A percentile compares a stretch with the other conserved stretches of the same genome.
Evolutionary conservation across 2,329 filamentous ascomycete genomes (phyloP).

Genomic region (Berkeleyomyces rouxiae): DNA sequence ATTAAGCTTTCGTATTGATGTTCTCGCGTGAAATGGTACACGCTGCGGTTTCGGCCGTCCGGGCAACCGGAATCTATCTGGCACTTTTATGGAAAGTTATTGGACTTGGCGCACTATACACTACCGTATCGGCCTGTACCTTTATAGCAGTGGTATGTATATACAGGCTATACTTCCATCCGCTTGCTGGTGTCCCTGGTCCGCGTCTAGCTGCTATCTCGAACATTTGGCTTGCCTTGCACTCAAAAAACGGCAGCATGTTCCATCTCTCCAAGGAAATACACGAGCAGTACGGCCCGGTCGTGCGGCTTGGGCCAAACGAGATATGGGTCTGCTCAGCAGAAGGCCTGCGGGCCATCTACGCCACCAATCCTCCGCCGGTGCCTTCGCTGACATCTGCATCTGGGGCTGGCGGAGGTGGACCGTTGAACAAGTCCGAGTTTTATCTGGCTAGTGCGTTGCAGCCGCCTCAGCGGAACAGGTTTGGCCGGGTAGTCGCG

Average conservation of each 20-base stretch:
- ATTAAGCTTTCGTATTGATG: not conserved
- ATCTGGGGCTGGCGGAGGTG: not conserved
- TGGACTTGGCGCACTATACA: not conserved
- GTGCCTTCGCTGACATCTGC: not conserved
- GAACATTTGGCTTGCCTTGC: conserved; percentile 31
- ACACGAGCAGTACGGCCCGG: conserved; percentile 31
- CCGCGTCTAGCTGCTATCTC: conserved; percentile 31
- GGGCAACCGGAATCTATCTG: not conserved
- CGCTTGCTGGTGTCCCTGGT: conserved; percentile 29
- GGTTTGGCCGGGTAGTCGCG: conserved; percentile 20
- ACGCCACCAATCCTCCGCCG: conserved; percentile 19
- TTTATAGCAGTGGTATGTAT: conserved; percentile 4
- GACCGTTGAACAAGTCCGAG: conserved; percentile 1
- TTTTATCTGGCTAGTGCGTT: conserved; percentile 27
- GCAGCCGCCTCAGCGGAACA: conserved; percentile 27
- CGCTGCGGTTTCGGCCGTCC: not conserved
- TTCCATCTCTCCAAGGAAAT: conserved; percentile 26
- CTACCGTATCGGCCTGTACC: not conserved
- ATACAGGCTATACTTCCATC: conserved; percentile 29
- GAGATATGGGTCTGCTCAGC: conserved; percentile 36
- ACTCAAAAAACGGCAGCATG: conserved; percentile 29
- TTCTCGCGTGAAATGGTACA: not conserved
- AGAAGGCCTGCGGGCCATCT: conserved; percentile 32
- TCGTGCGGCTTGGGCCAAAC: conserved; percentile 36
- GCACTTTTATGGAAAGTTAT: not conserved